A percentile compares a stretch with the other conserved stretches of the same genome.
Conservation (phyloP, 768 basidiomycete genomes). For the Hygrophorus russula region DNA sequence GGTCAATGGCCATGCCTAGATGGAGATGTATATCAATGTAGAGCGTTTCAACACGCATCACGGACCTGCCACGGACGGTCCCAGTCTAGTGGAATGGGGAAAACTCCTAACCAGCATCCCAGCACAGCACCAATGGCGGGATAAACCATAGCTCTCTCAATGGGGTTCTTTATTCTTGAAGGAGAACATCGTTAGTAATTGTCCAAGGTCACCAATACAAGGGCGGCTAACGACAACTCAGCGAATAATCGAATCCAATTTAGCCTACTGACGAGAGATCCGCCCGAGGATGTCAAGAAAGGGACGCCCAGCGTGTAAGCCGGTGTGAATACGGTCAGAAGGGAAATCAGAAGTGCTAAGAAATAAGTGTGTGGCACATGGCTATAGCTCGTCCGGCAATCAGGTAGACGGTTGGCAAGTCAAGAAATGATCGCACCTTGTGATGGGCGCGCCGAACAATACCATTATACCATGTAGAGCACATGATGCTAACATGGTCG, state of each 20-base stretch:
- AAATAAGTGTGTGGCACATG: conserved; percentile 50
- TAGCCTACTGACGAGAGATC: conserved; percentile 42
- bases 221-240: conserved; percentile 59
- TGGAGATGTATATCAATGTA: neutral
- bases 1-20: conserved; percentile 74
- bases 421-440: conserved; percentile 29
- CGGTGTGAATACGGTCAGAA: conserved; percentile 56
- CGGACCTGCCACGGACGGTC: conserved; percentile 94
- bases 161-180: conserved; percentile 38
- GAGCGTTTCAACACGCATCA: conserved; percentile 6
- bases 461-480: conserved; percentile 39
- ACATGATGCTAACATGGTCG: conserved; percentile 40
- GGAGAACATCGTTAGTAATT: neutral
- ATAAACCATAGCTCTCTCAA: conserved; percentile 74
- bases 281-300: conserved; percentile 27
- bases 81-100: conserved; percentile 93
- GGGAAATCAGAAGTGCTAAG: conserved; percentile 55
- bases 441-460: conserved; percentile 67
- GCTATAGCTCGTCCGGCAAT: conserved; percentile 23
- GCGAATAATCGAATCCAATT: conserved; percentile 75
- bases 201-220: neutral
- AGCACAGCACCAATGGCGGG: conserved; percentile 61
- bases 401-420: conserved; percentile 1
- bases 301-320: conserved; percentile 62
- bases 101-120: conserved; percentile 73